Conservation (phyloP, 257 asterid species). For the Anisodus tanguticus region DNA sequence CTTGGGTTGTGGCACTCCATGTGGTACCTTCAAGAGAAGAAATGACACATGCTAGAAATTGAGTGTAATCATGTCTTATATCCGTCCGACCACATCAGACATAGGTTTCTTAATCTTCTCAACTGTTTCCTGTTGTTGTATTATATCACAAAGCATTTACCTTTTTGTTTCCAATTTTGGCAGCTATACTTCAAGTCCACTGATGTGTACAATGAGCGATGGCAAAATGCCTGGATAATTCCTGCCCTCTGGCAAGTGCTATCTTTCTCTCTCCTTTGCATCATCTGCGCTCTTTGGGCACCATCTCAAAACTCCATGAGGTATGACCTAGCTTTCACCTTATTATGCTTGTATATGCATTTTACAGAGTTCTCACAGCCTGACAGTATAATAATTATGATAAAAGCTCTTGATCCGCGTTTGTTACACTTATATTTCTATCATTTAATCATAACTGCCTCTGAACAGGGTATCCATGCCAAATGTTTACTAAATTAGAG, state of each 20-base stretch:
- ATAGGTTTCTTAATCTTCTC: background rate
- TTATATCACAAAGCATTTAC: background rate
- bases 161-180: slow-evolving; percentile 34
- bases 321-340: slow-evolving; percentile 42
- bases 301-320: slow-evolving; percentile 91
- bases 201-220: slow-evolving; percentile 86
- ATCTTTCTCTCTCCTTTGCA: slow-evolving; percentile 84
- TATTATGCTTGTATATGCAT: background rate
- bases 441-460: background rate
- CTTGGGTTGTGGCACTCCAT: background rate
- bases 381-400: background rate
- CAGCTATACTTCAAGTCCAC: slow-evolving; percentile 93
- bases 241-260: slow-evolving; percentile 97
- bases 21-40: background rate
- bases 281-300: slow-evolving; percentile 97
- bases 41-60: background rate
- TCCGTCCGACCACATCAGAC: background rate
- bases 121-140: background rate
- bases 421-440: background rate
- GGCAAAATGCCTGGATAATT: slow-evolving; percentile 97
- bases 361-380: slow-evolving; percentile 7
- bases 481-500: background rate
- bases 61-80: background rate
- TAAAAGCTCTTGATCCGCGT: background rate
- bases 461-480: background rate